Evolutionary conservation across 2,329 filamentous ascomycete species (phyloP).

Genomic region (Colletotrichum simmondsii): DNA sequence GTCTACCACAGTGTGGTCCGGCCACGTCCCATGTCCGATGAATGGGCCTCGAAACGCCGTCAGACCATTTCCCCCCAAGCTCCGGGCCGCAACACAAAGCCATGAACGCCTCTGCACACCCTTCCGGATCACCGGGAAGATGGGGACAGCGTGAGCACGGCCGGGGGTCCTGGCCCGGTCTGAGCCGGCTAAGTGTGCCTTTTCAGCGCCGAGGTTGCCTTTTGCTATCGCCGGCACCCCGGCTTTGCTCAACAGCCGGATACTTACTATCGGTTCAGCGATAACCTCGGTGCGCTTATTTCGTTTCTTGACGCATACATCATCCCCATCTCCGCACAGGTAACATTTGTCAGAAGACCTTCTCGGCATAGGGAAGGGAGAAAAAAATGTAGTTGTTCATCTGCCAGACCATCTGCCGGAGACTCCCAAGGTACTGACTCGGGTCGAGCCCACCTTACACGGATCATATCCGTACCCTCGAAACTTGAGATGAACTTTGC

Average conservation of each 20-base stretch:
- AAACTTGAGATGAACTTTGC: conserved; percentile 28
- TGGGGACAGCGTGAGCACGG: background rate
- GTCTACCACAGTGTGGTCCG: background rate
- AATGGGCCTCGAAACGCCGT: conserved; percentile 24
- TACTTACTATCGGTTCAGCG: background rate
- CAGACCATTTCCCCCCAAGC: conserved; percentile 25
- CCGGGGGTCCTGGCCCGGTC: conserved; percentile 21
- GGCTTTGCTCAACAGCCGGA: background rate
- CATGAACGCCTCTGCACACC: conserved; percentile 9
- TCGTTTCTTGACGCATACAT: too few relatives aligned
- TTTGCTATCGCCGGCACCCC: background rate
- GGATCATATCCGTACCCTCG: background rate
- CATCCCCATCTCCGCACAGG: too few relatives aligned
- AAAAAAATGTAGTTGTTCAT: background rate
- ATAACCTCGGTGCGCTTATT: too few relatives aligned
- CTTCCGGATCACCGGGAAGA: conserved; percentile 14
- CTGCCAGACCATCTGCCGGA: conserved; percentile 4
- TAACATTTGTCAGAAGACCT: background rate
- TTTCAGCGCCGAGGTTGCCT: background rate
- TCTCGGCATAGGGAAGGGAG: background rate
- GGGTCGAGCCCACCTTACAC: background rate
- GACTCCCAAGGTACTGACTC: conserved; percentile 22
- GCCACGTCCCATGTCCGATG: conserved; percentile 13
- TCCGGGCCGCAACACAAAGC: conserved; percentile 16
- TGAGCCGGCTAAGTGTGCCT: background rate